Evolutionary conservation across 768 basidiomycete genomes (phyloP).

Genomic region (Obba rivulosa): DNA sequence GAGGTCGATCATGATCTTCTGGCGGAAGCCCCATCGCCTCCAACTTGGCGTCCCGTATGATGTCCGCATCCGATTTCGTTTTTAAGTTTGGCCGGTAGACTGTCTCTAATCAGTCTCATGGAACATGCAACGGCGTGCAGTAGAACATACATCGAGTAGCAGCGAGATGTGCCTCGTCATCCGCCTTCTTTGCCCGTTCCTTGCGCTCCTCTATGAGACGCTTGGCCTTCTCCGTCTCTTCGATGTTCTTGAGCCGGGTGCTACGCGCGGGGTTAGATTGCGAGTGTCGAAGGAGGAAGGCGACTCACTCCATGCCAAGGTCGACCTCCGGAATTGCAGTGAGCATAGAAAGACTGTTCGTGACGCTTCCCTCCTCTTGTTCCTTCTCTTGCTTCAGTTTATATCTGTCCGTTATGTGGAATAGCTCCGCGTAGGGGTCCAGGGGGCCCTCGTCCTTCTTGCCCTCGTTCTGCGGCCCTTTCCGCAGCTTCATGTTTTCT

Average conservation of each 20-base stretch:
- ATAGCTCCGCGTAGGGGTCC: constrained; percentile 78
- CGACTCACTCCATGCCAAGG: constrained; percentile 94
- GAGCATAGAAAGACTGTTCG: constrained; percentile 91
- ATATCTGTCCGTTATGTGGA: constrained; percentile 65
- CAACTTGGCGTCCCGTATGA: constrained; percentile 80
- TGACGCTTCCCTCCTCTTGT: constrained; percentile 87
- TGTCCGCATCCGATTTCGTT: constrained; percentile 83
- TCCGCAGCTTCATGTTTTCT: constrained; percentile 77
- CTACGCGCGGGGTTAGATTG: constrained; percentile 33
- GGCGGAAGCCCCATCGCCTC: constrained; percentile 78
- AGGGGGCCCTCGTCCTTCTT: constrained; percentile 38
- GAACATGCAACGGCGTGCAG: background rate
- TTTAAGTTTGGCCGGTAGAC: constrained; percentile 83
- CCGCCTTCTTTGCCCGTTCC: constrained; percentile 42
- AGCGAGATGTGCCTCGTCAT: constrained; percentile 79
- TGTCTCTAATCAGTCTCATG: constrained; percentile 23
- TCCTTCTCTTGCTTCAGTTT: constrained; percentile 42
- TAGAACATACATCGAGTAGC: constrained; percentile 74
- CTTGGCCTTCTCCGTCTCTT: constrained; percentile 96
- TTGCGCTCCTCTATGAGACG: constrained; percentile 72
- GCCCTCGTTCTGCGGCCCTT: constrained; percentile 46
- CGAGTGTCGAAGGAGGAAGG: constrained; percentile 1
- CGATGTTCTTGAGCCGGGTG: constrained; percentile 88
- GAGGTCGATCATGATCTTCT: constrained; percentile 38
- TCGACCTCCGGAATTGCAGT: constrained; percentile 98